Evolutionary conservation across 1,139 yeast species (phyloP).

Genomic region (Magnusiomyces clavatus): DNA sequence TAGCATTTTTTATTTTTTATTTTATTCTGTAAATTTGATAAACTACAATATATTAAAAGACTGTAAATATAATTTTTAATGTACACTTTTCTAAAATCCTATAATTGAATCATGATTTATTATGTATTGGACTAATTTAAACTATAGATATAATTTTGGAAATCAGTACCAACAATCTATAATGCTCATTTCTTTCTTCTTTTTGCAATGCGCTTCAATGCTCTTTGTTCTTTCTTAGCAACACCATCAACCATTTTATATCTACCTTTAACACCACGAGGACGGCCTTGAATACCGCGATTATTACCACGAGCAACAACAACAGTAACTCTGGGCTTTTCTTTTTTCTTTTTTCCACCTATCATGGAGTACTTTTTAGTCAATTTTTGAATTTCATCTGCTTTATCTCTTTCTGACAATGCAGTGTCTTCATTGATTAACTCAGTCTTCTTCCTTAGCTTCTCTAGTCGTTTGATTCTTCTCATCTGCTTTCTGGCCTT

Average conservation of each 20-base stretch:
- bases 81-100: too few species aligned
- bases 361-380: slow-evolving; percentile 70
- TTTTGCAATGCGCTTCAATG: slow-evolving; percentile 82
- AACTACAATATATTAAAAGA: not conserved
- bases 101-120: too few species aligned
- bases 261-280: slow-evolving; percentile 93
- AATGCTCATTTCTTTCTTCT: slow-evolving; percentile 42
- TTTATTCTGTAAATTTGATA: not conserved
- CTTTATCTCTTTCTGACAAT: slow-evolving; percentile 86
- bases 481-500: slow-evolving; percentile 95
- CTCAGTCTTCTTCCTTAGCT: slow-evolving; percentile 90
- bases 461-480: slow-evolving; percentile 81
- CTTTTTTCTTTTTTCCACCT: slow-evolving; percentile 39
- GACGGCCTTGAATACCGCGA: slow-evolving; percentile 87
- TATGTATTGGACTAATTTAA: not conserved
- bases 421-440: slow-evolving; percentile 80
- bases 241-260: slow-evolving; percentile 99
- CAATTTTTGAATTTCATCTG: slow-evolving; percentile 82
- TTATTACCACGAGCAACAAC: slow-evolving; percentile 87
- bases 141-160: not conserved
- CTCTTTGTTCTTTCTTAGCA: slow-evolving; percentile 94
- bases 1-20: too few species aligned
- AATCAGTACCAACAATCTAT: too few species aligned
- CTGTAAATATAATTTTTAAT: not conserved
- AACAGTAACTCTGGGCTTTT: slow-evolving; percentile 75